Evolutionary conservation across 129 eudicot genomes (phyloP).

Genomic region (Lactuca sativa): DNA sequence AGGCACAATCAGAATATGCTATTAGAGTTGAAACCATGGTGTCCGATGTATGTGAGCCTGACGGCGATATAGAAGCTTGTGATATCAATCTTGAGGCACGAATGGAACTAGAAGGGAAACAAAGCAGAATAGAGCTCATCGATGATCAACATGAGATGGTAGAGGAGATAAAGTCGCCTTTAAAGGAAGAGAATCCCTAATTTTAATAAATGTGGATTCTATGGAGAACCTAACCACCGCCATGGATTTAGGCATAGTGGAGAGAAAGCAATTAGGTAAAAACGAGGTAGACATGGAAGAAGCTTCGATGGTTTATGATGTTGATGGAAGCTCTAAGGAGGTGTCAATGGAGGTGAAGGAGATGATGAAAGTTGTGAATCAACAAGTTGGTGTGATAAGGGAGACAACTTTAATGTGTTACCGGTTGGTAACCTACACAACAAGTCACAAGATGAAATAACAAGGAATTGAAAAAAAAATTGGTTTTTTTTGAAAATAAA

Average conservation of each 20-base stretch:
- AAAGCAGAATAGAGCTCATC: not conserved
- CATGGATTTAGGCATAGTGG: too few species aligned
- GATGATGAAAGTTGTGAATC: constrained; percentile 54
- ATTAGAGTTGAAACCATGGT: not conserved
- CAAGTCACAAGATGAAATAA: too few species aligned
- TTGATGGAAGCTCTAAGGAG: too few species aligned
- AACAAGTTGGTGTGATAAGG: constrained; percentile 42
- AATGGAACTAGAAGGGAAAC: not conserved
- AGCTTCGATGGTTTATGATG: too few species aligned
- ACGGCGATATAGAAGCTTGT: not conserved
- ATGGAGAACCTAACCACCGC: too few species aligned
- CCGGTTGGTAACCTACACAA: too few species aligned
- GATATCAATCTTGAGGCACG: constrained; percentile 8
- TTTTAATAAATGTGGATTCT: not conserved
- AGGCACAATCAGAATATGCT: not conserved
- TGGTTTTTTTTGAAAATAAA: too few species aligned
- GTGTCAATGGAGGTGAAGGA: constrained; percentile 50
- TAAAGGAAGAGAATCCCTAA: not conserved
- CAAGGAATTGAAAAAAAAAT: too few species aligned
- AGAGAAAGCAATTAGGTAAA: too few species aligned
- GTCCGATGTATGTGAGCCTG: not conserved
- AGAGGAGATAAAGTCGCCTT: not conserved
- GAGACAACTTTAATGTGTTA: too few species aligned
- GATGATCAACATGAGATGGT: not conserved
- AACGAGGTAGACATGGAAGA: too few species aligned